Evolutionary conservation across 176 grass and related monocot genomes (phyloP).

Genomic region (Rhynchospora tenuis): DNA sequence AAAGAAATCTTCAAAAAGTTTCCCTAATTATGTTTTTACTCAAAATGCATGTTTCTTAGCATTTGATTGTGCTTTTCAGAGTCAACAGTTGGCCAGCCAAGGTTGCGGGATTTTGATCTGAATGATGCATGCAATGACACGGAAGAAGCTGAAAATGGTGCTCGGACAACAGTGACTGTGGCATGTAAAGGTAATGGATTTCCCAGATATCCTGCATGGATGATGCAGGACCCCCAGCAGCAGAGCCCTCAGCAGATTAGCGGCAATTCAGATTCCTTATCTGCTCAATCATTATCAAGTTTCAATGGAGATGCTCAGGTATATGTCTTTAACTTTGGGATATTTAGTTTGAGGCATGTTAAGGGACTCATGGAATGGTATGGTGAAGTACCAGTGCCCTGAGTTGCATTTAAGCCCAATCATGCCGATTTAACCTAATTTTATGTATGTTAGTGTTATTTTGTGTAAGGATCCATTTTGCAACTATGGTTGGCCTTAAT

Average conservation of each 20-base stretch:
- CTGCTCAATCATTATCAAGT: slow-evolving; percentile 76
- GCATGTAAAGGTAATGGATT: slow-evolving; percentile 34
- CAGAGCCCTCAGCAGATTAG: slow-evolving; percentile 73
- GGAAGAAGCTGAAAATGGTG: slow-evolving; percentile 59
- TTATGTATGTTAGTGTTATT: no score
- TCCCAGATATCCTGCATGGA: slow-evolving; percentile 66
- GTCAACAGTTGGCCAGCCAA: slow-evolving; percentile 30
- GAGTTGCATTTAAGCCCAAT: slow-evolving; percentile 7
- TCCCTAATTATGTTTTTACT: neutral
- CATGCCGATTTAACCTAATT: neutral
- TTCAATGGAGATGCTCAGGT: slow-evolving; percentile 94
- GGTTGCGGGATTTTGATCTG: slow-evolving; percentile 89
- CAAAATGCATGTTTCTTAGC: neutral
- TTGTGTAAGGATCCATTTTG: no score
- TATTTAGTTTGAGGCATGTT: neutral
- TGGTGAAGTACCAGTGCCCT: neutral
- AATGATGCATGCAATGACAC: slow-evolving; percentile 64
- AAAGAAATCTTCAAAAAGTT: neutral
- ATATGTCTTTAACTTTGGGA: neutral
- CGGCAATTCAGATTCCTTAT: slow-evolving; percentile 83
- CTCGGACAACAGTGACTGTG: slow-evolving; percentile 26
- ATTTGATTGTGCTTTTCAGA: slow-evolving; percentile 36
- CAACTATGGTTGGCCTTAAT: no score
- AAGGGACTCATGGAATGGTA: neutral
- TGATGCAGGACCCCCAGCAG: slow-evolving; percentile 48